Evolutionary conservation across 2,329 filamentous ascomycete species (phyloP).

Genomic region (Fusarium scirpi): DNA sequence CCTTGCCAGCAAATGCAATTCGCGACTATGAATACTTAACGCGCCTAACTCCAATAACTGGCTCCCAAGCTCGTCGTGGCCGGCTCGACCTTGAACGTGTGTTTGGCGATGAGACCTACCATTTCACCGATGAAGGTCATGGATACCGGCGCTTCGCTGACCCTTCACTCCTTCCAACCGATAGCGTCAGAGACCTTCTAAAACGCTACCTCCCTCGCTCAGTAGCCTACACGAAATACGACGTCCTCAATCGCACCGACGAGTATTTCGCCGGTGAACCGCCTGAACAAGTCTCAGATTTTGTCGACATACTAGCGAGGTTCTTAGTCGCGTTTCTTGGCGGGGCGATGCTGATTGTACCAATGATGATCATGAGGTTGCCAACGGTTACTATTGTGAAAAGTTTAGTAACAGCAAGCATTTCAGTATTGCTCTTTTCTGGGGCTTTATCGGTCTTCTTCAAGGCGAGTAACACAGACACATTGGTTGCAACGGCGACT

Average conservation of each 20-base stretch:
- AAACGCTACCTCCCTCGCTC: neutral
- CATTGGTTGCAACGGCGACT: neutral
- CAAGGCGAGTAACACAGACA: neutral
- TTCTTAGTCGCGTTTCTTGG: neutral
- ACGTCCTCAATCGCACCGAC: neutral
- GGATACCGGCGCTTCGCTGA: neutral
- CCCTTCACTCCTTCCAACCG: neutral
- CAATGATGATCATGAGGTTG: neutral
- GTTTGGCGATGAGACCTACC: fast-evolving
- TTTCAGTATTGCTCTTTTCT: neutral
- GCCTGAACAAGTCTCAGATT: neutral
- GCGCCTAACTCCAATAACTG: neutral
- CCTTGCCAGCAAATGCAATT: neutral
- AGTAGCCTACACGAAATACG: neutral
- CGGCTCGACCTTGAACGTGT: neutral
- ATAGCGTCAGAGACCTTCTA: neutral
- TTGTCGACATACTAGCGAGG: neutral
- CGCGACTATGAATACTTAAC: neutral
- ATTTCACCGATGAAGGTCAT: neutral
- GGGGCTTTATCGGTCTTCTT: neutral
- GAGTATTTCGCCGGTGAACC: neutral
- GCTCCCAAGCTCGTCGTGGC: neutral
- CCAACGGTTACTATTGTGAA: neutral
- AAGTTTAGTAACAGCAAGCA: neutral
- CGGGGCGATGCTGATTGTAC: neutral